Evolutionary conservation across 257 asterid species (phyloP).

Genomic region (Orobanche coerulescens): DNA sequence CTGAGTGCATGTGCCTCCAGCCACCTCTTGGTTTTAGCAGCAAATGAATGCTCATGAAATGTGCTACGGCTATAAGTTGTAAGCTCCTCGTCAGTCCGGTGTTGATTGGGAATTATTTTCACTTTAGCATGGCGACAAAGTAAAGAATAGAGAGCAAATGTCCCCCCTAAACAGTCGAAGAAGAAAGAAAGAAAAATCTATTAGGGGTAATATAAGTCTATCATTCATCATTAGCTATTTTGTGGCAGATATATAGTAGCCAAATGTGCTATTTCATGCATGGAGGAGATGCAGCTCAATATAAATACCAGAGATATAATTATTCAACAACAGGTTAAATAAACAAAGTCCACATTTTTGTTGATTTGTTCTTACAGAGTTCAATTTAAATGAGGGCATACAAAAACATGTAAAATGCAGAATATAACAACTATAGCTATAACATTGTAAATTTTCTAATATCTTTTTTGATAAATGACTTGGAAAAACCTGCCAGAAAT

Average conservation of each 20-base stretch:
- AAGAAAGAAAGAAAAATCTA: not conserved
- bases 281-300: not conserved
- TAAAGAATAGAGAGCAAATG: conserved; percentile 91
- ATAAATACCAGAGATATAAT: not conserved
- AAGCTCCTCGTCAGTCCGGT: conserved; percentile 95
- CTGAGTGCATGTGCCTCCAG: conserved; percentile 63
- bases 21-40: conserved; percentile 88
- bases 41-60: conserved; percentile 81
- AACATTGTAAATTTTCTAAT: not conserved
- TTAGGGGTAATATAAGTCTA: not conserved
- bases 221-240: not conserved
- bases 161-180: conserved; percentile 56
- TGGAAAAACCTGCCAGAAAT: too few species aligned
- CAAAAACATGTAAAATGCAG: not conserved
- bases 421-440: not conserved
- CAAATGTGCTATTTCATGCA: not conserved
- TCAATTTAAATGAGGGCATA: not conserved
- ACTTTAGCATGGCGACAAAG: conserved; percentile 95
- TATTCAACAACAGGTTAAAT: not conserved
- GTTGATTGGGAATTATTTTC: conserved; percentile 87
- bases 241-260: not conserved
- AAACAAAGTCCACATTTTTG: not conserved
- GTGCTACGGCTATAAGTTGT: conserved; percentile 91
- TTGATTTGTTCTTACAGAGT: not conserved
- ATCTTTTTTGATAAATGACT: too few species aligned